Evolutionary conservation across 305 asterid species (phyloP), one percentile per base, ranked within the genome.

Genomic region (Fraxinus baroniana): DNA sequence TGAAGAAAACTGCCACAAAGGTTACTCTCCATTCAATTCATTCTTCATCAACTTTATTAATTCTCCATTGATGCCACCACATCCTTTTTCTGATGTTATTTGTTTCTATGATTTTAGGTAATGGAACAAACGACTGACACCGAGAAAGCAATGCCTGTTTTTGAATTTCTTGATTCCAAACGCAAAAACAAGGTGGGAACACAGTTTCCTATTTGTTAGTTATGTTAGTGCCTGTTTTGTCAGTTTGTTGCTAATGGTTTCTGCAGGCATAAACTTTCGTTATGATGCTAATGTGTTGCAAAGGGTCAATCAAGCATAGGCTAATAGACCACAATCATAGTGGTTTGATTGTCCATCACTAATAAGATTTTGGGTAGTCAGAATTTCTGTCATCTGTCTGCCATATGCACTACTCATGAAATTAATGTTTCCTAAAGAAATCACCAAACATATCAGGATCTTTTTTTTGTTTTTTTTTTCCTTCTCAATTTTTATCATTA

Each of bases 1-100:
- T 97, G 99, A 97, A 97, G 93, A 97, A 94, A 94, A 91, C 98
- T 55, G 99, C 98, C 64, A 92, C 98, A 83, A 94, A 94, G 99
- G 99, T 97, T 77, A 24, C 80, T 82, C 81, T 20, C 70, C 62
- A 82, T 35, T 8, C 80, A 77, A 26, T 44, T 49, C 78, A 57
- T 57, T 37, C 70, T 35, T 32, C 2, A 74, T 18, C 78, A 22
- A 8, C 20, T 7, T 60, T 18, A 7, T 83, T 20, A 76, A 37
- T 77, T 85, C 66, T 79, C 55, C 22, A 20, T 82, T 68, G 15
- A 71, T 82, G 80, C 82, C 74, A 44, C 57, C 26, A 44, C 39
- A 20, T 78, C 35, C 76, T 78, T 72, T 73, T 57, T 80, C 80
- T 84, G 70, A 73, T 79, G 77, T 75, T 82, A 77, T 77, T 84